Conservation (phyloP, 116 monocot genomes). For the Posidonia oceanica region DNA sequence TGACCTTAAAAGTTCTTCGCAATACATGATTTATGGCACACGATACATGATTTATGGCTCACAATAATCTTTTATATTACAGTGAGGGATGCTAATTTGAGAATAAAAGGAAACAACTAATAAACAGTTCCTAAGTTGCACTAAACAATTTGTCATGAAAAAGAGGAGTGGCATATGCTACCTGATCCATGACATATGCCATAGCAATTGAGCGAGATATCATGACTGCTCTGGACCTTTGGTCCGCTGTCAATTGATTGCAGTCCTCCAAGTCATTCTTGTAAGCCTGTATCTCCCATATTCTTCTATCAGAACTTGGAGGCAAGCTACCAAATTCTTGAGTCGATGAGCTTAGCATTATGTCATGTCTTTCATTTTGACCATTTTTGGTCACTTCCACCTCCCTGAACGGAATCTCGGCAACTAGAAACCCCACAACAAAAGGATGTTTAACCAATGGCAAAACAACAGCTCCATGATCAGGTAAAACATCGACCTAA, state of each 20-base stretch:
- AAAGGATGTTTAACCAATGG: constrained; percentile 96
- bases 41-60: background rate
- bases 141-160: background rate
- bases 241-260: constrained; percentile 38
- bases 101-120: background rate
- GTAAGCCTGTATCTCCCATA: constrained; percentile 34
- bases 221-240: constrained; percentile 46
- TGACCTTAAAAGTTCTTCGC: too few relatives aligned
- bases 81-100: too few relatives aligned
- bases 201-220: constrained; percentile 83
- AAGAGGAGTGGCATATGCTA: background rate
- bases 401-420: constrained; percentile 52
- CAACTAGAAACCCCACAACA: constrained; percentile 90
- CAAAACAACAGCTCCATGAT: constrained; percentile 65
- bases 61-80: background rate
- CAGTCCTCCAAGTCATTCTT: constrained; percentile 27
- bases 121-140: background rate
- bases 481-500: constrained; percentile 59
- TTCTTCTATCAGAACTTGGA: constrained; percentile 15
- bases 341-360: constrained; percentile 7
- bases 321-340: constrained; percentile 9
- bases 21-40: background rate
- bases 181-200: constrained; percentile 99
- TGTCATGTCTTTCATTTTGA: constrained; percentile 7
- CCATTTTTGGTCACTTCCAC: constrained; percentile 8